Percentiles rank a stretch among this genome's conserved stretches.
Conservation (phyloP, 2,329 filamentous ascomycete genomes). For the Xylariales sp. region DNA sequence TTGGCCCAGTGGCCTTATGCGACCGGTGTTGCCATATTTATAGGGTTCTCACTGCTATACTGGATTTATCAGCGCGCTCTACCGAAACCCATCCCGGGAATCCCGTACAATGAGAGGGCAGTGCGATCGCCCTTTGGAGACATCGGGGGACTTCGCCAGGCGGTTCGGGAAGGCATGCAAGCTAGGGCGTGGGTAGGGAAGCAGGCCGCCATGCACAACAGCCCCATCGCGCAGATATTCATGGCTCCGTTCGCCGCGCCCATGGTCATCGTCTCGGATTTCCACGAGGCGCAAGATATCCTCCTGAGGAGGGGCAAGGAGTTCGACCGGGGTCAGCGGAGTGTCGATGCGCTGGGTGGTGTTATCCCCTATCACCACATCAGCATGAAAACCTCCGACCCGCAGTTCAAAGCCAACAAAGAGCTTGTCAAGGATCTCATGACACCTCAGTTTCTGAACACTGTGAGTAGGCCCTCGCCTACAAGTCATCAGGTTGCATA, state of each 20-base stretch:
- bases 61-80: conserved; percentile 15
- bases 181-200: conserved; percentile 8
- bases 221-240: conserved; percentile 27
- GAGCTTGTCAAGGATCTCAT: conserved; percentile 30
- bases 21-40: conserved; percentile 6
- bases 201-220: conserved; percentile 10
- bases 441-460: conserved; percentile 28
- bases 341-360: conserved; percentile 12
- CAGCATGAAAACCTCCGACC: conserved; percentile 23
- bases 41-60: conserved; percentile 12
- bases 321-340: conserved; percentile 23
- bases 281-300: conserved; percentile 26
- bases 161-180: conserved; percentile 8
- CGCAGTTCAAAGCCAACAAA: conserved; percentile 23
- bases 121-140: conserved; percentile 9
- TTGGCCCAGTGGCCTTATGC: conserved; percentile 8
- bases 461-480: conserved; percentile 1
- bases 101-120: conserved; percentile 11
- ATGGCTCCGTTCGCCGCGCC: conserved; percentile 24
- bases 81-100: conserved; percentile 12
- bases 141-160: conserved; percentile 4
- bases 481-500: too few relatives aligned
- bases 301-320: conserved; percentile 23
- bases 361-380: conserved; percentile 23
- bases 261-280: conserved; percentile 26